Conservation (phyloP, 495 filamentous ascomycete genomes). For the Halenospora varia region DNA sequence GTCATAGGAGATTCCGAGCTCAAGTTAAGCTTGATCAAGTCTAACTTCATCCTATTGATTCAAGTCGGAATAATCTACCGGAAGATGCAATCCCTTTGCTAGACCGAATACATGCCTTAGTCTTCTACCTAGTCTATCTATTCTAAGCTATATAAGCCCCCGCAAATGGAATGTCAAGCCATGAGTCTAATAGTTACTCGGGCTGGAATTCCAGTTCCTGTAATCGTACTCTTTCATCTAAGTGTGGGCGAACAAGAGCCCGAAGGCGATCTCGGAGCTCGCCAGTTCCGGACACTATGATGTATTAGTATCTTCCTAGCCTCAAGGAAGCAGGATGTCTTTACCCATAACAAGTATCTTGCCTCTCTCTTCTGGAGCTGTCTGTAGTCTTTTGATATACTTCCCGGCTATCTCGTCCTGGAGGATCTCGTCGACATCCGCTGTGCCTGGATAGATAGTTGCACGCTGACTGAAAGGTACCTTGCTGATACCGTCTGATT, state of each 20-base stretch:
- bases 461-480: background rate
- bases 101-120: too few relatives aligned
- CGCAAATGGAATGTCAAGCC: background rate
- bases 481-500: background rate
- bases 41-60: too few relatives aligned
- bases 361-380: background rate
- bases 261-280: background rate
- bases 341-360: background rate
- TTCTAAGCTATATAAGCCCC: background rate
- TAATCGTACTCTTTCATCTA: too few relatives aligned
- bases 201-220: background rate
- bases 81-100: too few relatives aligned
- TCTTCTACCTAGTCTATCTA: too few relatives aligned
- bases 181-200: background rate
- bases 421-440: background rate
- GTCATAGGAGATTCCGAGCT: too few relatives aligned
- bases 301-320: background rate
- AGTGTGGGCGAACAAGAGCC: background rate
- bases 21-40: too few relatives aligned
- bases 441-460: too few relatives aligned
- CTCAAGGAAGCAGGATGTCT: too few relatives aligned
- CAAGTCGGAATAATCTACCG: too few relatives aligned
- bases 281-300: background rate
- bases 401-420: background rate
- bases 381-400: constrained; percentile 1